Evolutionary conservation across 768 basidiomycete species (phyloP), one percentile per base, ranked within the genome.

Genomic region (Collybiopsis luxurians): DNA sequence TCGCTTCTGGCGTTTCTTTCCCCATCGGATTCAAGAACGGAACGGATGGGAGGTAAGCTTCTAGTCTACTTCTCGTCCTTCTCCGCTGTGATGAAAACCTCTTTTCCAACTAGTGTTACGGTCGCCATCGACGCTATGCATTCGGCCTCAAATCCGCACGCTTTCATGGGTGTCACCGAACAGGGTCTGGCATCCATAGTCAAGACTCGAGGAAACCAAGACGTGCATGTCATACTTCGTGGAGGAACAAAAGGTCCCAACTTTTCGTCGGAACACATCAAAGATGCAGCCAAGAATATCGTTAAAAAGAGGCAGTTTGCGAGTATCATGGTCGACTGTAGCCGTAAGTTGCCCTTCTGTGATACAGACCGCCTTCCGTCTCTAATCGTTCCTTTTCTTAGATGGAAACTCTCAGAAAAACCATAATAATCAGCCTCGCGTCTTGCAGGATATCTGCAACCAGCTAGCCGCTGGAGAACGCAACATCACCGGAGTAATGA

Each of bases 11-110:
- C 66, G 88, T 92, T 24, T 97, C 95, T 51, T 98, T 97, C 87
- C 95, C 97, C 21, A 93, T 98, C 61, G 92, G 94, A 9, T 99
- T 99, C 86, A 99, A 99, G 74, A 99, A 99, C 69, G 96, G 97
- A 53, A 99, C 97, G 2, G 96, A 98, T 70, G 97, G 97, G 54
- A 86, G 85, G 84, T 83, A 61, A 54, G 71, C 54, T 44, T 65
- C 59, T 42, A 15, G 11, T 47, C 9, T 51, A 24, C 59, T 1
- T 56, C 58, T 30, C 59, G 11, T 38, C 4, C 28, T n/a, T 13
- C 4, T 60, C n/a, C n/a, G n/a, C n/a, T n/a, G n/a, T n/a, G 7
- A 30, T 19, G 30, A 42, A 55, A 36, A 55, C 51, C 55, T 23
- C 38, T 2, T 42, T n/a, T 39, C 23, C 67, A 70, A 26, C 36